Evolutionary conservation across 2,329 filamentous ascomycete species (phyloP), one percentile per base, ranked within the genome.

Genomic region (Xylariaceae sp.): DNA sequence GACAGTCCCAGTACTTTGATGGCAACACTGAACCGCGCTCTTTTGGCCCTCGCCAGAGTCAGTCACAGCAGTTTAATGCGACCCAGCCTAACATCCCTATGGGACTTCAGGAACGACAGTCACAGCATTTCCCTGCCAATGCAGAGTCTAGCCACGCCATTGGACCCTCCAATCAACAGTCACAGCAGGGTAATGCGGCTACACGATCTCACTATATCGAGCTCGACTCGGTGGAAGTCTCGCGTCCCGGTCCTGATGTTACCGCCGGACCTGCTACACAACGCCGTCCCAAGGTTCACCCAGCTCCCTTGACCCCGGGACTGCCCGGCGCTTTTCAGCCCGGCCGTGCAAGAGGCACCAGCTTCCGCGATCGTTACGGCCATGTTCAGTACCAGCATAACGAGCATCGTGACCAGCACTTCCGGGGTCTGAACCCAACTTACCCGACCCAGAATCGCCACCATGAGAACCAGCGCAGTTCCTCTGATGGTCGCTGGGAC

Each of bases 221-320:
- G 53, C 60, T 69, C 39, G 66, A 68, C 44, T 66, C 67, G 2
- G 30, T 50, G 13, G 64, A 60, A 10, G 58, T 49, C 6, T 53
- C 50, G 50, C 45, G n/a, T 23, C n/a, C 17, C 45, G 37, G 44
- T 30, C 44, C 35, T 17, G n/a, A 18, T 15, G 30, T 30, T 23
- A 18, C 18, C 42, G 37, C 5, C 15, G n/a, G 13, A 13, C 51
- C 15, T 4, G 17, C 47, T 7, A 18, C 13, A 30, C 47, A n/a
- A 30, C 17, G 37, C 37, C 37, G 10, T 9, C 8, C 17, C 47
- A 49, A 11, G 4, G 45, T 55, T 49, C 63, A 66, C 49, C 65
- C 65, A 17, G 49, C 59, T 37, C 60, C 55, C 13, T n/a, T 67
- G 57, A 65, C 64, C 8, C 65, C 65, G n/a, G 63, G 65, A 0